Conservation (phyloP, 1,284 basidiomycete species). For the Bondarzewia mesenterica region DNA sequence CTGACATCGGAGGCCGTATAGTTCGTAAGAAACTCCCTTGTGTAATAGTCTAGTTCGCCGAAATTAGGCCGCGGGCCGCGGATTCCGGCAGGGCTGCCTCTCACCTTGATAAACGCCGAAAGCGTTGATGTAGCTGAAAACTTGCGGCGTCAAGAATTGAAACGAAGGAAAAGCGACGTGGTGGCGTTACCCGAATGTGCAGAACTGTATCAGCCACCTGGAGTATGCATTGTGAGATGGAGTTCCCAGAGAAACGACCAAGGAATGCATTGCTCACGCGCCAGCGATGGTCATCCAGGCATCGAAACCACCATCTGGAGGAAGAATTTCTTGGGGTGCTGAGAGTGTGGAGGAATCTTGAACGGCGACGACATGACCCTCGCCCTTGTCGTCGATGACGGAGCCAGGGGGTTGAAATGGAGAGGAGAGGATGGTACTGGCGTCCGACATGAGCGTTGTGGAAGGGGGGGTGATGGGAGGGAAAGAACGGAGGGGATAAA, state of each 20-base stretch:
- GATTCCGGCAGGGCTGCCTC: not conserved
- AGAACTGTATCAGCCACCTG: not conserved
- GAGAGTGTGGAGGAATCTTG: not conserved
- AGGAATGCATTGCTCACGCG: not conserved
- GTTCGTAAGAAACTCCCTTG: not conserved
- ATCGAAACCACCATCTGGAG: not conserved
- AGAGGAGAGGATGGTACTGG: not conserved
- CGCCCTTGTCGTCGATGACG: not conserved
- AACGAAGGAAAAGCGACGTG: not conserved
- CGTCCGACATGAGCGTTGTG: too few species aligned
- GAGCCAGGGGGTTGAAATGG: not conserved
- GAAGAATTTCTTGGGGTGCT: not conserved
- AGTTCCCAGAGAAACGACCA: not conserved
- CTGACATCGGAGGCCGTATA: not conserved
- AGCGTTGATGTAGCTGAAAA: slow-evolving; percentile 14
- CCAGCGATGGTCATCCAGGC: not conserved
- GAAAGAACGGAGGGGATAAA: too few species aligned
- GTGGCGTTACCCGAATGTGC: not conserved
- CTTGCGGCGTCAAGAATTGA: not conserved
- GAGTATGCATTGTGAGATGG: not conserved
- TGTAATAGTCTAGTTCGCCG: not conserved
- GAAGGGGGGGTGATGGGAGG: too few species aligned
- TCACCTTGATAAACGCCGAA: slow-evolving; percentile 17
- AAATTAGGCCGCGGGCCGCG: not conserved
- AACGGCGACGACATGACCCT: not conserved